Evolutionary conservation across 257 asterid species (phyloP).

Genomic region (Hygrophila difformis): DNA sequence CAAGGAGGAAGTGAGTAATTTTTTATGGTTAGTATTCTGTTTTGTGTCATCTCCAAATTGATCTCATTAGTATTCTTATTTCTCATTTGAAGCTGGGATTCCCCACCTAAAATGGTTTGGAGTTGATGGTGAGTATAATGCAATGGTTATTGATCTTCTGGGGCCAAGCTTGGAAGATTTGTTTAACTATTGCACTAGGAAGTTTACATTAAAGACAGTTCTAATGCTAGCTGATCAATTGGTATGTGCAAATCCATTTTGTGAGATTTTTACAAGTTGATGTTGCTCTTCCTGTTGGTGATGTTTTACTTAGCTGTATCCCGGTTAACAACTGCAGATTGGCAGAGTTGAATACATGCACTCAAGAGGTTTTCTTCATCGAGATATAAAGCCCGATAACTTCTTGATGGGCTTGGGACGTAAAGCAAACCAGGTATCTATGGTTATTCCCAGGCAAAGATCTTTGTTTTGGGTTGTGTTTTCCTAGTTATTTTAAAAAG

Average conservation of each 20-base stretch:
- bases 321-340: constrained; percentile 31
- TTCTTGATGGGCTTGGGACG: constrained; percentile 93
- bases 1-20: constrained; percentile 88
- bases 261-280: neutral
- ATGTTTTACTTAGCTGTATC: neutral
- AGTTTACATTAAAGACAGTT: constrained; percentile 70
- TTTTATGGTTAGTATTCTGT: constrained; percentile 8
- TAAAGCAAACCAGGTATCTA: constrained; percentile 76
- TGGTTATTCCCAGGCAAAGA: neutral
- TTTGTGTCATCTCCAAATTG: neutral
- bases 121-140: constrained; percentile 80
- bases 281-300: neutral
- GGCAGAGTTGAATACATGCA: constrained; percentile 79
- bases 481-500: neutral
- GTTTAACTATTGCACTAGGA: constrained; percentile 78
- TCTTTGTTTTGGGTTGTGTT: neutral
- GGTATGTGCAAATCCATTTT: constrained; percentile 34
- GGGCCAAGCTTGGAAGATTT: constrained; percentile 90
- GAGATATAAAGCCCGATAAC: constrained; percentile 91
- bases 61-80: constrained; percentile 14
- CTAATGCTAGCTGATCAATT: constrained; percentile 87
- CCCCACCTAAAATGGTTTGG: constrained; percentile 89
- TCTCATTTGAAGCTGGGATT: constrained; percentile 55
- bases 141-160: constrained; percentile 85
- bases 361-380: constrained; percentile 88